Conservation (phyloP, 2,329 filamentous ascomycete genomes). For the Penicillium sp. region DNA sequence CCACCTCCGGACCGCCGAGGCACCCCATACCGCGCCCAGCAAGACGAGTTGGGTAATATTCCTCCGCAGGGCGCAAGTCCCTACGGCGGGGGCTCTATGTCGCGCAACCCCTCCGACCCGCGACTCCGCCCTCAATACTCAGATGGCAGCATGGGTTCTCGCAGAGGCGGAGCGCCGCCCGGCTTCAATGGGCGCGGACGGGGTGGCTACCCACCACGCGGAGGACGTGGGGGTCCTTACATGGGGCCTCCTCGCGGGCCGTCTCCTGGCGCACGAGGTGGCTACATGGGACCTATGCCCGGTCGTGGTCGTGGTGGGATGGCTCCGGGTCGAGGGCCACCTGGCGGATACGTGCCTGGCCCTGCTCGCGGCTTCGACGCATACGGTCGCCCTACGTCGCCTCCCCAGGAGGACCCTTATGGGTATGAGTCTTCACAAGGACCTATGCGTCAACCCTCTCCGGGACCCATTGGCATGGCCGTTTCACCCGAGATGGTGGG, state of each 20-base stretch:
- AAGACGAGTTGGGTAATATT: constrained; percentile 45
- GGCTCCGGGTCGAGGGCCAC: constrained; percentile 43
- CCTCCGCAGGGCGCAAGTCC: constrained; percentile 35
- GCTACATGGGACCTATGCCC: constrained; percentile 37
- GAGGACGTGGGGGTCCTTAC: constrained; percentile 46
- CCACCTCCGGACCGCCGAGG: constrained; percentile 31
- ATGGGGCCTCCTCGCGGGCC: constrained; percentile 35
- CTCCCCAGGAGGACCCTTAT: constrained; percentile 29
- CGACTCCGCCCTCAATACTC: constrained; percentile 50
- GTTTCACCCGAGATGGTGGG: constrained; percentile 50
- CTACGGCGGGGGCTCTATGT: constrained; percentile 31
- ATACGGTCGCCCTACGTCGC: constrained; percentile 37
- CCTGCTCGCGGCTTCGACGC: constrained; percentile 38
- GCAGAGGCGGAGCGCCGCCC: constrained; percentile 40
- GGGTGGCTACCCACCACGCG: constrained; percentile 54
- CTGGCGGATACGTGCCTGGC: constrained; percentile 47
- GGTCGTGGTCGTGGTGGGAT: constrained; percentile 41
- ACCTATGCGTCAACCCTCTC: constrained; percentile 32
- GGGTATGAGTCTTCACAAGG: constrained; percentile 18
- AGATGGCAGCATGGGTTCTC: constrained; percentile 48
- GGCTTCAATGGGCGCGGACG: constrained; percentile 58
- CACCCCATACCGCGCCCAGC: constrained; percentile 34
- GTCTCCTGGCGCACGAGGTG: constrained; percentile 47
- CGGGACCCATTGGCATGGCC: constrained; percentile 37
- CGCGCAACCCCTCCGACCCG: constrained; percentile 47